A percentile compares a stretch with the other conserved stretches of the same genome.
Evolutionary conservation across 2,329 filamentous ascomycete species (phyloP).

Genomic region (Paecilomyces formosus): DNA sequence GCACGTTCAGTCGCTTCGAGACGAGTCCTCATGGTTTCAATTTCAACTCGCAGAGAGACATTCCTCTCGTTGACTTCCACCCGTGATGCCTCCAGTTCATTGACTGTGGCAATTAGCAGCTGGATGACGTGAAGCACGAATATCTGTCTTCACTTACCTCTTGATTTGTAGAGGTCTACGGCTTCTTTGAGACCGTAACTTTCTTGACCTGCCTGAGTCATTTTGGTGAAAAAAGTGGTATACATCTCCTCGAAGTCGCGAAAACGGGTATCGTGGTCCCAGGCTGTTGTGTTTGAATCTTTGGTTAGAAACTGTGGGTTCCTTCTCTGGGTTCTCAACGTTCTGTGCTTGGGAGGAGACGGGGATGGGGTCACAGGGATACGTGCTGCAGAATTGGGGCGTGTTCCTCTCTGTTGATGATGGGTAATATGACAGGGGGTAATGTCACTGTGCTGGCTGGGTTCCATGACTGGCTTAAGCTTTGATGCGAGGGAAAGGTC

Average conservation of each 20-base stretch:
- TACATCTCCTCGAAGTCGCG: constrained; percentile 71
- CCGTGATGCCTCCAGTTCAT: constrained; percentile 49
- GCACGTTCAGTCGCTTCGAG: constrained; percentile 42
- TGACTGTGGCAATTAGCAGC: constrained; percentile 33
- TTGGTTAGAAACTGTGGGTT: constrained; percentile 56
- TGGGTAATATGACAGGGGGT: constrained; percentile 5
- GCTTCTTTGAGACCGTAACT: constrained; percentile 66
- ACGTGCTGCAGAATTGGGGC: constrained; percentile 32
- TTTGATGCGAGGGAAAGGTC: background rate
- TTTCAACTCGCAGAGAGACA: constrained; percentile 55
- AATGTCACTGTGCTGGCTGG: background rate
- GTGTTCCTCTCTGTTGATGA: constrained; percentile 11
- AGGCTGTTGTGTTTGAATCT: constrained; percentile 69
- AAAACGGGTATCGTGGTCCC: constrained; percentile 72
- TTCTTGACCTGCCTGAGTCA: constrained; percentile 62
- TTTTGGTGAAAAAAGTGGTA: constrained; percentile 61
- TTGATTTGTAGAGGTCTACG: constrained; percentile 64
- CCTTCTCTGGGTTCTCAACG: constrained; percentile 28
- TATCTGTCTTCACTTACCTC: constrained; percentile 50
- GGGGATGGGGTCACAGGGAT: constrained; percentile 21
- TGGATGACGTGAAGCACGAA: constrained; percentile 3
- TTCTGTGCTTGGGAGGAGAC: constrained; percentile 27
- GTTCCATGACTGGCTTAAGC: background rate
- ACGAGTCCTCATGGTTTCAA: constrained; percentile 54
- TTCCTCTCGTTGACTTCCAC: constrained; percentile 46